Percentiles rank a stretch among this genome's conserved stretches.
phyloP scores from a whole-genome alignment of 441 rosid genomes.

The Pelargonium myrrhifolium region DNA sequence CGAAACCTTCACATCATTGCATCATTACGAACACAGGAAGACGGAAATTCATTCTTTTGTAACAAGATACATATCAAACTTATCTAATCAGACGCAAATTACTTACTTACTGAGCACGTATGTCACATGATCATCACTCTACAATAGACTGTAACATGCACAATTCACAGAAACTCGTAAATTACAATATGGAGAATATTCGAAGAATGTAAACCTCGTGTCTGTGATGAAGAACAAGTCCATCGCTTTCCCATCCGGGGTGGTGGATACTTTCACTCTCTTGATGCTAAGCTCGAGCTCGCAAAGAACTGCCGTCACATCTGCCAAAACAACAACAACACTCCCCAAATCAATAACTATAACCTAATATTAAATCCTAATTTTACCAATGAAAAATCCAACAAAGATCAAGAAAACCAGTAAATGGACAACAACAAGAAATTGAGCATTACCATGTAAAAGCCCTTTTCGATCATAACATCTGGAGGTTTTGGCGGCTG shows the following conservation, averaged over 20 bases:
- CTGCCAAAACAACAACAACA: conserved; percentile 33
- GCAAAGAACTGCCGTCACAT: conserved; percentile 67
- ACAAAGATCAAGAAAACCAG: no score
- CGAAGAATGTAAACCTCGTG: conserved; percentile 47
- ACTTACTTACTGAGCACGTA: no score
- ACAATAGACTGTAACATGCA: no score
- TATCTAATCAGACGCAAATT: background rate
- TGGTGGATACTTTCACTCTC: conserved; percentile 91
- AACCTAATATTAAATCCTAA: no score
- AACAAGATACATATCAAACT: background rate
- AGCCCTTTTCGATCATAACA: conserved; percentile 72
- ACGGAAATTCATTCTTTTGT: no score
- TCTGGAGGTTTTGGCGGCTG: conserved; percentile 56
- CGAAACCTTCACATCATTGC: no score
- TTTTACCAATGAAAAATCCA: no score
- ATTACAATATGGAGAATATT: conserved; percentile 12
- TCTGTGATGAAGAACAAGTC: conserved; percentile 88
- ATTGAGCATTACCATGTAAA: conserved; percentile 80
- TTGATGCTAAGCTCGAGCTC: conserved; percentile 74
- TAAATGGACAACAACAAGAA: no score
- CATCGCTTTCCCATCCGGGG: conserved; percentile 86
- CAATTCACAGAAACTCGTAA: no score
- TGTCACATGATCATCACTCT: no score
- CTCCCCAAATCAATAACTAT: conserved; percentile 3
- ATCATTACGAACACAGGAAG: no score